Percentiles rank a stretch among this genome's conserved stretches.
phyloP scores from a whole-genome alignment of 2,329 filamentous ascomycete genomes.

The Colletotrichum chrysophilum region DNA sequence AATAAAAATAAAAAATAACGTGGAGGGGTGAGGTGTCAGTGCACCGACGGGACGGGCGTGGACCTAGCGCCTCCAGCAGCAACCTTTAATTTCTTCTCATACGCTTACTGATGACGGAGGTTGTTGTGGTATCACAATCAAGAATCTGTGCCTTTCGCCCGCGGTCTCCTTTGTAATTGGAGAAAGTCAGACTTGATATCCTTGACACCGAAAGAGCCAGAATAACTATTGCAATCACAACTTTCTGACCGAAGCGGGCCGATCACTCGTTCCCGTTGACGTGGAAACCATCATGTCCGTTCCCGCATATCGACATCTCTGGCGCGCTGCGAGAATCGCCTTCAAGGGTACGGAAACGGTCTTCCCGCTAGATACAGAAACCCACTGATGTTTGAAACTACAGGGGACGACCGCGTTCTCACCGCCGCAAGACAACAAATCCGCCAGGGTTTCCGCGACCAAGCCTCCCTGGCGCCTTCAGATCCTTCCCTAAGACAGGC shows the following conservation, averaged over 20 bases:
- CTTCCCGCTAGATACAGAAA: not conserved
- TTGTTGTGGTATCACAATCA: not conserved
- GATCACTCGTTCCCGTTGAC: not conserved
- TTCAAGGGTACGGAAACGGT: slow-evolving; percentile 70
- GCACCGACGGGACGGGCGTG: not conserved
- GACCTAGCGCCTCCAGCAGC: not conserved
- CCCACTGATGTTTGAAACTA: not conserved
- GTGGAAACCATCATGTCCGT: slow-evolving; percentile 60
- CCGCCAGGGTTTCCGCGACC: slow-evolving; percentile 74
- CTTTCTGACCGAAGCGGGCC: not conserved
- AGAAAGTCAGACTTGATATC: not conserved
- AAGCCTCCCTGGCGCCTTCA: slow-evolving; percentile 61
- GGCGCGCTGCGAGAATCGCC: slow-evolving; percentile 81
- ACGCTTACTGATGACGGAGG: not conserved
- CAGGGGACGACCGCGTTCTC: slow-evolving; percentile 75
- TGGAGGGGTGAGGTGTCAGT: not conserved
- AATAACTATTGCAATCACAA: not conserved
- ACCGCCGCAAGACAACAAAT: slow-evolving; percentile 75
- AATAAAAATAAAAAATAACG: not conserved
- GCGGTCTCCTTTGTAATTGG: not conserved
- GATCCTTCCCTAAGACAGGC: slow-evolving; percentile 66
- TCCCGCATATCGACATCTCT: slow-evolving; percentile 78
- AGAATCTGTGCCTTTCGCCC: not conserved
- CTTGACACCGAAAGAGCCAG: not conserved
- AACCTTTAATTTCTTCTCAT: not conserved